Evolutionary conservation across 2,329 filamentous ascomycete genomes (phyloP), one percentile per base, ranked within the genome.

Genomic region (Tolypocladium ophioglossoides): DNA sequence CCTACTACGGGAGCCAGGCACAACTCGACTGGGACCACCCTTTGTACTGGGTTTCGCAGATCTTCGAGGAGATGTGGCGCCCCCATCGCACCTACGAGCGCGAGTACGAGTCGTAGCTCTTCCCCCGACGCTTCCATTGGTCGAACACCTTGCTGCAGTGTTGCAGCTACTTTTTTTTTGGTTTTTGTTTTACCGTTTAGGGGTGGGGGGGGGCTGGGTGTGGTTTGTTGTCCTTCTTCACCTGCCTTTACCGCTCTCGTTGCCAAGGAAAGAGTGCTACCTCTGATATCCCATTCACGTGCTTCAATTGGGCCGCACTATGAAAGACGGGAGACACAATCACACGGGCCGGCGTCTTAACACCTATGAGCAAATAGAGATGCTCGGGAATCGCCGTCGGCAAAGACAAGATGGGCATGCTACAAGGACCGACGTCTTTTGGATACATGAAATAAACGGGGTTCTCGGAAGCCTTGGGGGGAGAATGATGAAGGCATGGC

Each of bases 21-120:
- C 56, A 58, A 22, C 62, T 60, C 37, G 61, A 66, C 44, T 70
- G 68, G 68, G 73, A 77, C 20, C 63, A 75, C 20, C 68, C 74
- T 8, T 61, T 73, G 1, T 74, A 72, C 57, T 78, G 76, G 63
- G 66, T 75, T 11, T 69, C 72, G 9, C 74, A 76, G 52, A 73
- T 78, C 66, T 76, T 76, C 46, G 69, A 74, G 50, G 61, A 67
- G 2, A 56, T 65, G 5, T 78, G 75, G 75, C 52, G 54, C 6
- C 63, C 71, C 7, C 66, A 66, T 54, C 57, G 61, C 0, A 69
- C 64, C 0, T 69, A 69, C 51, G 57, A 63, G 39, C 55, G 61
- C 12, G 66, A 68, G 50, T 40, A 54, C 40, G 46, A 48, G 37
- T 20, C n/a, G n/a, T 35, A 20, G 22, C n/a, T 35, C 16, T 27